Evolutionary conservation across 768 basidiomycete species (phyloP), one percentile per base, ranked within the genome.

Genomic region (Tylopilus sp.): DNA sequence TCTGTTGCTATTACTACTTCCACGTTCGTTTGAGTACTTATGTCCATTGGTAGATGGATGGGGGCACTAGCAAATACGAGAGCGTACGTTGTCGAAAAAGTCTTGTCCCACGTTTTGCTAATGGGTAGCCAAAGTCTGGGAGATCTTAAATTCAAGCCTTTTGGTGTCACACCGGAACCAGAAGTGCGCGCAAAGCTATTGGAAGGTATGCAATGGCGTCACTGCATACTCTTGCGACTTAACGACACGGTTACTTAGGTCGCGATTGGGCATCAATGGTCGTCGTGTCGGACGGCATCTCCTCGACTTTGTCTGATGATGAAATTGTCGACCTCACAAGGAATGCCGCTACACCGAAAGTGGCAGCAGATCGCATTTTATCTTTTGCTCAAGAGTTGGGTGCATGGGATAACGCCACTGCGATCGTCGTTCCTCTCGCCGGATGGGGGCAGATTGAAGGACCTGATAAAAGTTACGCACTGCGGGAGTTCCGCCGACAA

Each of bases 271-370:
- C 94, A 0, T 95, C 86, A 66, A 76, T 95, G 59, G 79, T 94
- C 25, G 75, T 95, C 13, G 75, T 95, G n/a, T 95, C 94, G 10
- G 97, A 99, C 67, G 97, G 97, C 6, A 79, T 98, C 44, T 90
- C 93, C 1, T 91, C 91, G 31, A 79, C 90, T 41, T 77, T 97
- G 39, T 94, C 94, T 1, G 94, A 98, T 66, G 88, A 91, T 55
- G 97, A 99, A 71, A 86, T 99, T 53, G 83, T 91, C 28, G 97
- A 98, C 67, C 82, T 99, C 40, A 87, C 85, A 6, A 78, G 94
- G 44, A 75, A 76, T 40, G 82, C 86, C 7, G 65, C 71, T 9
- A 80, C 84, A 59, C 95, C 95, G 0, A 83, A 81, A 61, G 69
- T 71, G 26, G 95, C 92, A n/a, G 95, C 95, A 4, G 77, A 86